Evolutionary conservation across 305 asterid species (phyloP), one percentile per base, ranked within the genome.

Genomic region (Solanum hybrid): DNA sequence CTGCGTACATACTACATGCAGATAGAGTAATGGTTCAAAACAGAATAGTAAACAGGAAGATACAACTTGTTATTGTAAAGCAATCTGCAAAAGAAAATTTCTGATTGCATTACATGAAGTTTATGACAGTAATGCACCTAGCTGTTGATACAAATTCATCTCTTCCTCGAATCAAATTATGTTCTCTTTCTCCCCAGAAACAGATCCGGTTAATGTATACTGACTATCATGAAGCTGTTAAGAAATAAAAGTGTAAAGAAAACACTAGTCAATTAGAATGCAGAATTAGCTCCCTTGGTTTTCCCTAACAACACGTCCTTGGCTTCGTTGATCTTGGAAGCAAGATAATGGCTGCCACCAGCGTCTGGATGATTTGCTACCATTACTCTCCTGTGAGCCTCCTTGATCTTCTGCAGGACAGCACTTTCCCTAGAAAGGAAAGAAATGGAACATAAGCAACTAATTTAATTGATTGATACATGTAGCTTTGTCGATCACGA

Each of bases 301-400:
- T 90, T 96, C 89, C 94, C 94, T 34, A 92, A n/a, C 92, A 96
- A 72, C 2, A 94, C 3, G 24, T 96, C 98, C 93, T 96, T 96
- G 6, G 98, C 99, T 92, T 96, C 98, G 29, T 95, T 96, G 90
- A 96, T 93, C 93, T 96, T 96, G n/a, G 96, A 96, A 79, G 99
- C 98, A 88, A 95, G 95, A 93, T 94, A 96, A 91, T 94, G 95
- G 92, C 99, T 96, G 32, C 98, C 99, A 12, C 98, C 99, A n/a
- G 95, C 95, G 89, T 96, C 98, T 4, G 98, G 99, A 88, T 96
- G 98, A 93, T 96, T 96, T 10, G 98, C 98, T 61, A 95, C 95
- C 96, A 96, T 96, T 72, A 96, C 97, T 92, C 98, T 93, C 90
- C 97, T 87, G 83, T 96, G 98, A 68, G 99, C 98, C 91, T 94